Conservation (phyloP, 306 rosid genomes). For the Delonix regia region DNA sequence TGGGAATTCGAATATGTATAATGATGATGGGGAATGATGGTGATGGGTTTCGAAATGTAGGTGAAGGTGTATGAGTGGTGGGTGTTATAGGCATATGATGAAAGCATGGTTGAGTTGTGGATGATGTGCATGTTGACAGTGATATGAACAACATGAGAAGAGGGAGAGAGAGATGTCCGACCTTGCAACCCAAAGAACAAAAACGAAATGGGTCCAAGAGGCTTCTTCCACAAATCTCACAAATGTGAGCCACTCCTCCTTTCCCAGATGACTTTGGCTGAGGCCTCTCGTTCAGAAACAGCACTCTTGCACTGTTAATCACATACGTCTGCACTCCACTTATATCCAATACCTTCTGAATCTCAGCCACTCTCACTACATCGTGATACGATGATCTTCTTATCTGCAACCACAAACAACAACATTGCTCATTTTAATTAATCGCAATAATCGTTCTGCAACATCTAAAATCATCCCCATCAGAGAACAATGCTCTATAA, state of each 20-base stretch:
- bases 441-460: background rate
- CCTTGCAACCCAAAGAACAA: conserved; percentile 98
- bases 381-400: conserved; percentile 93
- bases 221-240: conserved; percentile 89
- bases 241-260: conserved; percentile 76
- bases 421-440: background rate
- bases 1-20: conserved; percentile 36
- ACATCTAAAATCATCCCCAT: background rate
- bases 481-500: background rate
- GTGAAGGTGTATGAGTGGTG: conserved; percentile 69
- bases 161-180: conserved; percentile 40
- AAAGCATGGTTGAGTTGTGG: conserved; percentile 44
- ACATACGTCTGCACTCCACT: conserved; percentile 94
- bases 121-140: conserved; percentile 51
- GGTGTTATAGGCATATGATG: conserved; percentile 53
- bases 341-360: conserved; percentile 75
- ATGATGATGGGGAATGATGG: conserved; percentile 53
- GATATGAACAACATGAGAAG: conserved; percentile 31
- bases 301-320: conserved; percentile 87
- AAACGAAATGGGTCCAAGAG: conserved; percentile 89
- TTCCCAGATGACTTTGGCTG: conserved; percentile 78
- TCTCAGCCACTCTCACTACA: conserved; percentile 84
- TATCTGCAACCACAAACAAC: conserved; percentile 47
- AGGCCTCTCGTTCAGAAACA: conserved; percentile 95
- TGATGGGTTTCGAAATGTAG: conserved; percentile 56